Evolutionary conservation across 306 rosid genomes (phyloP), one percentile per base, ranked within the genome.

Genomic region (Castanea crenata): DNA sequence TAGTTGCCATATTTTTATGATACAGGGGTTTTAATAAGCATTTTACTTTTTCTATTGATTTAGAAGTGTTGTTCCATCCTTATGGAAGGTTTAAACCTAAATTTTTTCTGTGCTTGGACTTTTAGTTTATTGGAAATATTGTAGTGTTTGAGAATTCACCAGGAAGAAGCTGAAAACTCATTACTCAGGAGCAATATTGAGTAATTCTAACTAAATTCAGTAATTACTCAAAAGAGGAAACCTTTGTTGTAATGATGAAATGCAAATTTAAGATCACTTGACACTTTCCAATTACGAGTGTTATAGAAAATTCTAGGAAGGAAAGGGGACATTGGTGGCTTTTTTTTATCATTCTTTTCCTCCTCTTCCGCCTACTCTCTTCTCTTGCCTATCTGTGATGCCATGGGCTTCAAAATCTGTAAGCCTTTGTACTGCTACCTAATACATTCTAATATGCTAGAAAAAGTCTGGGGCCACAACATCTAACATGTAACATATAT

Each of bases 31-130:
- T 21, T 27, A 56, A 61, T 56, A 78, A 69, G 72, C 76, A 78
- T 9, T 76, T 76, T 46, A 1, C 44, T 67, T n/a, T 63, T 57
- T 31, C 13, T 58, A 64, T 62, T 57, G 44, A 58, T 58, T 76
- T 73, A 64, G 55, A 68, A 76, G 54, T 76, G 35, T 69, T 62
- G 63, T 11, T 74, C 5, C 49, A 16, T 34, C 72, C 34, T 65
- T 58, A 21, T 32, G 34, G 51, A 67, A 67, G 72, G 34, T 32
- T 32, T 34, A 49, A 49, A 12, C 54, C 54, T 49, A 49, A 10
- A 49, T 49, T 49, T 12, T 12, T 12, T 16, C 12, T 13, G 15
- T 49, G 65, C 68, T 61, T 61, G 68, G 18, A 14, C 6, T 61
- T 61, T 25, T 61, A 11, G 68, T 61, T 61, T 61, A n/a, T 20